These are phyloP conservation scores for Aspergillus nidulans DNA, from an alignment of 495 filamentous ascomycete species.

Conservation along the genomic window DNA sequence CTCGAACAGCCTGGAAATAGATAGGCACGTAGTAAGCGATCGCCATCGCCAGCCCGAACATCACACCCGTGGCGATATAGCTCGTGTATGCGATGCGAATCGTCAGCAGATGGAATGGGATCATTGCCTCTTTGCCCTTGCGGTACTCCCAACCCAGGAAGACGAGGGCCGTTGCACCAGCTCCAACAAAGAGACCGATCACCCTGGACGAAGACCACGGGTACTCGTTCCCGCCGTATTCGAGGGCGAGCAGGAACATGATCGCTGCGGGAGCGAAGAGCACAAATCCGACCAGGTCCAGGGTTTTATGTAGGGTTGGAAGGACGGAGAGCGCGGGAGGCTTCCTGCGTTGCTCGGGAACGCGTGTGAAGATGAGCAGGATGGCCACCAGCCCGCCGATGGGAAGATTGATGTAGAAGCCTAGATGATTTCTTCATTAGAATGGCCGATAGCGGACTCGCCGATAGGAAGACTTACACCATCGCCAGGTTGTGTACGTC, in stretches of 20 bases:
- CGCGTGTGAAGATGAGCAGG: conserved; percentile 42
- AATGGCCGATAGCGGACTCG: neutral
- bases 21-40: conserved; percentile 31
- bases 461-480: conserved; percentile 38
- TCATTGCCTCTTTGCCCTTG: neutral
- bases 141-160: conserved; percentile 1
- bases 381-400: conserved; percentile 48
- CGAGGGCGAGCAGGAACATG: conserved; percentile 48
- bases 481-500: conserved; percentile 48
- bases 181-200: neutral
- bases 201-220: conserved; percentile 6
- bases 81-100: conserved; percentile 30
- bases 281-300: conserved; percentile 44
- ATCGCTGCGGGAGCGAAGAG: conserved; percentile 42
- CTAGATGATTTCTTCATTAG: neutral
- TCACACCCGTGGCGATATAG: conserved; percentile 10
- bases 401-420: conserved; percentile 64
- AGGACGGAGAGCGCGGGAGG: conserved; percentile 31
- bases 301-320: conserved; percentile 21
- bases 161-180: neutral
- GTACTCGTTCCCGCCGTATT: conserved; percentile 37
- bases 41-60: conserved; percentile 13
- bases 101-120: conserved; percentile 13
- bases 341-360: conserved; percentile 43
- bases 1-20: conserved; percentile 38